Evolutionary conservation across 2,329 filamentous ascomycete genomes (phyloP), one percentile per base, ranked within the genome.

Genomic region (Claviceps sp.): DNA sequence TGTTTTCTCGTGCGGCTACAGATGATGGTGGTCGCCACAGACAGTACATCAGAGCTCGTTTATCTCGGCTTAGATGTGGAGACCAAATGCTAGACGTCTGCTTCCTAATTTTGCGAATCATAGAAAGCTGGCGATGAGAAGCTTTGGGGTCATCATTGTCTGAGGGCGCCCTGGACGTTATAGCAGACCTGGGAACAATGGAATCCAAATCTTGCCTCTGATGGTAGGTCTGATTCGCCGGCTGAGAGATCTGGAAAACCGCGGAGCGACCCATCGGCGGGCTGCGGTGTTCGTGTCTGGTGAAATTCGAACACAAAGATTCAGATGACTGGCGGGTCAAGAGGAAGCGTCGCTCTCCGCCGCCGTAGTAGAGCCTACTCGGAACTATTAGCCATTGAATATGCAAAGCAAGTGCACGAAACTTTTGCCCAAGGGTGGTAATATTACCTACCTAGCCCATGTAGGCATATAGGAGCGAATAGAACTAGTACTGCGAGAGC

Each of bases 1-100:
- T 62, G 16, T 77, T 75, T 38, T 77, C 78, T 41, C 81, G 79
- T 2, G 77, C 68, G 9, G 77, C 77, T 54, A 81, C 79, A 22
- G 85, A 70, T 1, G 82, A 83, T 1, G 88, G 88, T 1, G 87
- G 82, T 55, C 82, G 79, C 86, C 87, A 93, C 16, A 82, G 72
- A 61, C 78, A 85, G 58, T 72, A 78, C 54, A 72, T 68, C 51
- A 73, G 72, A 46, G 78, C 73, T 16, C 82, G 72, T 53, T 78
- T 75, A 62, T 89, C 85, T 13, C 73, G 71, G 49, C 77, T 76
- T 34, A 90, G 69, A 66, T 89, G 86, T 9, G 86, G 85, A 3
- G 84, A 88, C 82, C 84, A 88, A 56, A 85, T 74, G 57, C 79
- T 76, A 40, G 82, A 78, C 50, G 74, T 72, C 59, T 76, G 75